phyloP scores from a whole-genome alignment of 2,329 filamentous ascomycete species.

The Didymella pinodella region DNA sequence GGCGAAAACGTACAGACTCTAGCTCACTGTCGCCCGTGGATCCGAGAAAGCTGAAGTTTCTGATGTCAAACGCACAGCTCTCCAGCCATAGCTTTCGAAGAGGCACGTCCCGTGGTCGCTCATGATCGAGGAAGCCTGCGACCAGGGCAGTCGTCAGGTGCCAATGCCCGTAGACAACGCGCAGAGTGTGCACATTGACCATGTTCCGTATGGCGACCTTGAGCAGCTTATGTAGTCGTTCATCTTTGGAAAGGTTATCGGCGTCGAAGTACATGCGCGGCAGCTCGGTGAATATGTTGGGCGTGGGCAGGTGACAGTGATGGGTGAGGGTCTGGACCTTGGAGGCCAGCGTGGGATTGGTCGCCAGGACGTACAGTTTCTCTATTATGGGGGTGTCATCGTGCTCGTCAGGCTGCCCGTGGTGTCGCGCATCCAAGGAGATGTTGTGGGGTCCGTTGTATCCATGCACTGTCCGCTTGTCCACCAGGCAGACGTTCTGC shows the following conservation, averaged over 20 bases:
- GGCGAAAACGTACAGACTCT: conserved; percentile 53
- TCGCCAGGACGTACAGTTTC: conserved; percentile 54
- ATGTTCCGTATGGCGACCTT: conserved; percentile 51
- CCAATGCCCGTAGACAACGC: conserved; percentile 56
- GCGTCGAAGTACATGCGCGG: conserved; percentile 52
- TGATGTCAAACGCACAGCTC: conserved; percentile 49
- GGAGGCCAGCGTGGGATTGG: conserved; percentile 52
- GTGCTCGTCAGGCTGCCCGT: conserved; percentile 39
- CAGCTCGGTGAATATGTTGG: conserved; percentile 55
- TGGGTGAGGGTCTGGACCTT: conserved; percentile 56
- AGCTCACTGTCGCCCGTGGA: conserved; percentile 43
- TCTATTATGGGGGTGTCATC: conserved; percentile 55
- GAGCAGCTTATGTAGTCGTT: conserved; percentile 51
- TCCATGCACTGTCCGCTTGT: conserved; percentile 48
- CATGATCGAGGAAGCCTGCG: conserved; percentile 50
- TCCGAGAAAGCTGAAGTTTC: conserved; percentile 25
- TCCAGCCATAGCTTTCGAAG: conserved; percentile 57
- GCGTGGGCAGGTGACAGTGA: conserved; percentile 57
- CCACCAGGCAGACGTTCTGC: conserved; percentile 52
- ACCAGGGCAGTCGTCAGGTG: conserved; percentile 52
- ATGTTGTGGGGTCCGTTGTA: conserved; percentile 23
- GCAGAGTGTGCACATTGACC: conserved; percentile 54
- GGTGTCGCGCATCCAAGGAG: conserved; percentile 7
- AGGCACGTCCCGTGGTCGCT: conserved; percentile 36
- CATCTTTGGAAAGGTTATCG: conserved; percentile 52